Evolutionary conservation across 2,329 filamentous ascomycete genomes (phyloP).

Genomic region (Pseudohalonectria lignicola): DNA sequence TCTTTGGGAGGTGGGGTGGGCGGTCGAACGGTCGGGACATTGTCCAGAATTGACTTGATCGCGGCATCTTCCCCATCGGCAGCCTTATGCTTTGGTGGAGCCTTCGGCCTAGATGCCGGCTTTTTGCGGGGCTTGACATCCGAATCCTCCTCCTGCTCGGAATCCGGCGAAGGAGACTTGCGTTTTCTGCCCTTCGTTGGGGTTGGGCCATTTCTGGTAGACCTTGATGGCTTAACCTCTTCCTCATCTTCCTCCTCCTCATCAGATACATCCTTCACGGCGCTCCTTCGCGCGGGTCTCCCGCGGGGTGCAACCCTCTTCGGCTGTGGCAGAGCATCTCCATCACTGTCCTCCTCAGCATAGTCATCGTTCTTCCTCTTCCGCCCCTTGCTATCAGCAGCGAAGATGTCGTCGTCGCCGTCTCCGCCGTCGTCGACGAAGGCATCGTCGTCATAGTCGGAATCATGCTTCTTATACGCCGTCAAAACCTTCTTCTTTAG

Average conservation of each 20-base stretch:
- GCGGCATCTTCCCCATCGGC: conserved; percentile 56
- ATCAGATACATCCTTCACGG: conserved; percentile 10
- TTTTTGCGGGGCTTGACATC: conserved; percentile 46
- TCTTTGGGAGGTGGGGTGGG: conserved; percentile 73
- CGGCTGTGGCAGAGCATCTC: conserved; percentile 51
- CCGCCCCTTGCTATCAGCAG: conserved; percentile 54
- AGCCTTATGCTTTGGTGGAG: conserved; percentile 37
- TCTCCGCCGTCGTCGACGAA: conserved; percentile 57
- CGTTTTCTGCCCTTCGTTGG: conserved; percentile 34
- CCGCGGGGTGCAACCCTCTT: conserved; percentile 42
- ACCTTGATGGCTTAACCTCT: conserved; percentile 11
- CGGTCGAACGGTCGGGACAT: conserved; percentile 70
- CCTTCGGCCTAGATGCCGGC: conserved; percentile 26
- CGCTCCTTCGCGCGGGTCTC: conserved; percentile 19
- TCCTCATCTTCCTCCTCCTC: conserved; percentile 20
- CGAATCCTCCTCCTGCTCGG: conserved; percentile 41
- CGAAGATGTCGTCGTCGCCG: conserved; percentile 76
- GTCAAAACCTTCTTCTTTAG: conserved; percentile 32
- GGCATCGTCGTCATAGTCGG: conserved; percentile 42
- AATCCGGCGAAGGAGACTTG: conserved; percentile 43
- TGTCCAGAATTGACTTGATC: conserved; percentile 77
- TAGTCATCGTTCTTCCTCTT: conserved; percentile 64
- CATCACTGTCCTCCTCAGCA: conserved; percentile 61
- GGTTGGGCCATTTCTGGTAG: neutral
- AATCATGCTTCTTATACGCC: conserved; percentile 26